Percentiles rank a stretch among this genome's conserved stretches.
Conservation (phyloP, 2,329 filamentous ascomycete genomes). For the Alternaria gansuensis region DNA sequence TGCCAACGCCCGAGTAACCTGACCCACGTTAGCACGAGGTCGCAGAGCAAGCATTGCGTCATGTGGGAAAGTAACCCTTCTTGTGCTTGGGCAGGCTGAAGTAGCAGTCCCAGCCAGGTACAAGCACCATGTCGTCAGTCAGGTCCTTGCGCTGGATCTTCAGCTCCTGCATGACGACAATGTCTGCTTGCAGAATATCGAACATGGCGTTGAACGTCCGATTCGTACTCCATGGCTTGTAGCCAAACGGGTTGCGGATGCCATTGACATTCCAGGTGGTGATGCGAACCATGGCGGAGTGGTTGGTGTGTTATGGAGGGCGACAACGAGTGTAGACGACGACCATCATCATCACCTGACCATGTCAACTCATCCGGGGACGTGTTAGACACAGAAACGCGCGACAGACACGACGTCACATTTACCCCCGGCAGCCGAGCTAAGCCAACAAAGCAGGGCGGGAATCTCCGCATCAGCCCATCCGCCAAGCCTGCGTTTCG, state of each 20-base stretch:
- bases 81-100: slow-evolving; percentile 94
- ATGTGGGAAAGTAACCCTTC: slow-evolving; percentile 71
- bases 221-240: slow-evolving; percentile 61
- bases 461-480: slow-evolving; percentile 25
- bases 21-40: slow-evolving; percentile 23
- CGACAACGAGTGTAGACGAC: slow-evolving; percentile 14
- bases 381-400: slow-evolving; percentile 18
- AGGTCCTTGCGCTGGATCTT: slow-evolving; percentile 96
- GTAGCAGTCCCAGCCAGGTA: slow-evolving; percentile 94
- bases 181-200: slow-evolving; percentile 88
- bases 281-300: slow-evolving; percentile 71
- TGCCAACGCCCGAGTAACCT: slow-evolving; percentile 96
- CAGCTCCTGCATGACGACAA: slow-evolving; percentile 92
- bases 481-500: slow-evolving; percentile 32
- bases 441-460: slow-evolving; percentile 29
- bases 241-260: slow-evolving; percentile 64
- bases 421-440: slow-evolving; percentile 23
- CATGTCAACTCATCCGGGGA: neutral
- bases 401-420: slow-evolving; percentile 39
- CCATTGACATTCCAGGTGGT: slow-evolving; percentile 68
- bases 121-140: slow-evolving; percentile 92
- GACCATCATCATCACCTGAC: slow-evolving; percentile 18
- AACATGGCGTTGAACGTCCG: slow-evolving; percentile 77
- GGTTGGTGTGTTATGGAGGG: slow-evolving; percentile 14
- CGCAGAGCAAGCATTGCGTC: neutral